These are phyloP conservation scores for Taiozyma sp. DNA, from an alignment of 1,139 yeast genomes.

Conservation along the genomic window DNA sequence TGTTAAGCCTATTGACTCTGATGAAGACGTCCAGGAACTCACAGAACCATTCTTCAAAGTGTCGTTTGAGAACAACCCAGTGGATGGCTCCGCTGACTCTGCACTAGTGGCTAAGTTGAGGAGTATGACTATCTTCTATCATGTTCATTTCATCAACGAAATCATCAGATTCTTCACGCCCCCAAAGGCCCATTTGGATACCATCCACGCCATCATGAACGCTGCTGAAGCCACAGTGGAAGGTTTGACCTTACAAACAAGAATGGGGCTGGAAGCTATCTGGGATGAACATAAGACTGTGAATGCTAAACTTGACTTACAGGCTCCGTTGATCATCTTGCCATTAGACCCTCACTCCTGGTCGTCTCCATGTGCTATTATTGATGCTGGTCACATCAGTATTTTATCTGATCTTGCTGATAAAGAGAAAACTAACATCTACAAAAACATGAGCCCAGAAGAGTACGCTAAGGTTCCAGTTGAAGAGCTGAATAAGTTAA, in stretches of 20 bases:
- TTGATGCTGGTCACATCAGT: conserved; percentile 96
- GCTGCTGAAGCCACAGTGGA: conserved; percentile 96
- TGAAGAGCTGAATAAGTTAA: conserved; percentile 61
- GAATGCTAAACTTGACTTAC: conserved; percentile 78
- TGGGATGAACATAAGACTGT: conserved; percentile 91
- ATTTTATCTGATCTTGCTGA: conserved; percentile 79
- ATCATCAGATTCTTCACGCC: conserved; percentile 75
- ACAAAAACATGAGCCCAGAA: conserved; percentile 58
- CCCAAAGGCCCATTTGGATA: conserved; percentile 79
- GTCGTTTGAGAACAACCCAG: conserved; percentile 79
- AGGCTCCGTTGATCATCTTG: conserved; percentile 87
- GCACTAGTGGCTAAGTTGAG: conserved; percentile 65
- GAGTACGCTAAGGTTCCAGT: conserved; percentile 72
- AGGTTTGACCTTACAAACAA: conserved; percentile 82
- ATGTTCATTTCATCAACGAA: conserved; percentile 73
- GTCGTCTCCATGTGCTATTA: conserved; percentile 83
- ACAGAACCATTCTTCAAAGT: conserved; percentile 69
- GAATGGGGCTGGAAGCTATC: conserved; percentile 90
- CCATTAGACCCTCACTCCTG: conserved; percentile 79
- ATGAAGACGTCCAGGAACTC: conserved; percentile 21
- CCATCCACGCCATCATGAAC: conserved; percentile 85
- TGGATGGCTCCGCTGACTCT: conserved; percentile 80
- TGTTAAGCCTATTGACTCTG: conserved; percentile 55
- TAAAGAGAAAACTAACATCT: conserved; percentile 59
- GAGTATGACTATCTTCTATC: conserved; percentile 87